These are phyloP conservation scores for Leccinum rimulosum DNA, from an alignment of 768 basidiomycete genomes.

Conservation along the genomic window DNA sequence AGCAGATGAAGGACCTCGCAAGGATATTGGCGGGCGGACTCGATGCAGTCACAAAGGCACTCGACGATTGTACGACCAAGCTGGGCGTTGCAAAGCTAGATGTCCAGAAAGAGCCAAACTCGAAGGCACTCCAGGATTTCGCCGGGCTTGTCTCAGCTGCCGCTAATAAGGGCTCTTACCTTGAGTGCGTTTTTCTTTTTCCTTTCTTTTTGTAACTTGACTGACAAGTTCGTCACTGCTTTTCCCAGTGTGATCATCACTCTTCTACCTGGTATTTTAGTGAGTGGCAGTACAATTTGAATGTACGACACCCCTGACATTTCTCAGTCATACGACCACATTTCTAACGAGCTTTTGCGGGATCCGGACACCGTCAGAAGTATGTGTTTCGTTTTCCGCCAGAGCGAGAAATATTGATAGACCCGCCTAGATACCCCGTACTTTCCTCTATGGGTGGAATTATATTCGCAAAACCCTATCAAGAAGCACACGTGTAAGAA, in stretches of 20 bases:
- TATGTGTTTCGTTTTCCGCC: background rate
- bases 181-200: background rate
- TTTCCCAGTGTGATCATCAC: conserved; percentile 1
- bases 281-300: background rate
- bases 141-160: background rate
- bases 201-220: background rate
- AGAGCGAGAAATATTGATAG: too few species aligned
- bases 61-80: background rate
- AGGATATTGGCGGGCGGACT: background rate
- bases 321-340: conserved; percentile 1
- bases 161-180: conserved; percentile 3
- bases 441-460: background rate
- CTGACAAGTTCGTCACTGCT: background rate
- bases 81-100: background rate
- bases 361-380: conserved; percentile 4
- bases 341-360: background rate
- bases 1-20: background rate
- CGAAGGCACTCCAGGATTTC: background rate
- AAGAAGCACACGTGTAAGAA: background rate
- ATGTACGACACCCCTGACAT: background rate
- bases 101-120: background rate
- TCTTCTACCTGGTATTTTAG: conserved; percentile 7
- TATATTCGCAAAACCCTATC: background rate
- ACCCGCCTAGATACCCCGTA: background rate
- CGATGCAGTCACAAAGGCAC: background rate